Conservation (phyloP, 768 basidiomycete species). For the Termitomyces sp. region DNA sequence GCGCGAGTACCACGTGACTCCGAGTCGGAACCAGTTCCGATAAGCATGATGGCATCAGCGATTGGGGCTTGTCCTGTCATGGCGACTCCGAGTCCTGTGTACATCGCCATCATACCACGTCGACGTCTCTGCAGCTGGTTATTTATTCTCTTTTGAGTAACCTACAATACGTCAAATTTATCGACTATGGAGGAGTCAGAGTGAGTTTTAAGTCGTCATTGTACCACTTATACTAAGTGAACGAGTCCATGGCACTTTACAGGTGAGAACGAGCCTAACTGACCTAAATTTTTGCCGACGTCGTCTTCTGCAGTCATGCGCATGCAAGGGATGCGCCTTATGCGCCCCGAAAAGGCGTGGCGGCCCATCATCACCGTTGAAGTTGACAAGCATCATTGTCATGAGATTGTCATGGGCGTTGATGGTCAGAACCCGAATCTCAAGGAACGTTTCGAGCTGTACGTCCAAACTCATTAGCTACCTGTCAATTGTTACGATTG, state of each 20-base stretch:
- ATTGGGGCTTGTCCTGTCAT: no score
- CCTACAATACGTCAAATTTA: no score
- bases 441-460: constrained; percentile 55
- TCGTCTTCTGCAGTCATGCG: constrained; percentile 33
- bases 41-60: no score
- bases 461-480: constrained; percentile 23
- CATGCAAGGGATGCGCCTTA: constrained; percentile 41
- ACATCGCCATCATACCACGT: no score
- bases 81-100: no score
- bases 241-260: constrained; percentile 34
- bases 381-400: constrained; percentile 47
- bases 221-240: background rate
- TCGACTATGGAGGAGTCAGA: constrained; percentile 3
- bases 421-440: constrained; percentile 74
- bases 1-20: no score
- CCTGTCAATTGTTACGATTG: background rate
- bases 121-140: no score
- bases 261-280: constrained; percentile 17
- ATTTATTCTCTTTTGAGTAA: no score
- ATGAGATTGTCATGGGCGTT: constrained; percentile 59
- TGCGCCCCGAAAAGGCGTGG: constrained; percentile 67
- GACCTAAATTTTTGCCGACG: background rate
- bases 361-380: constrained; percentile 61
- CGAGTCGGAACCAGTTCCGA: no score
- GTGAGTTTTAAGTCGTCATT: background rate